Base-by-base conservation (phyloP, 208 protist species). In the Wallacemonas sp. region DNA sequence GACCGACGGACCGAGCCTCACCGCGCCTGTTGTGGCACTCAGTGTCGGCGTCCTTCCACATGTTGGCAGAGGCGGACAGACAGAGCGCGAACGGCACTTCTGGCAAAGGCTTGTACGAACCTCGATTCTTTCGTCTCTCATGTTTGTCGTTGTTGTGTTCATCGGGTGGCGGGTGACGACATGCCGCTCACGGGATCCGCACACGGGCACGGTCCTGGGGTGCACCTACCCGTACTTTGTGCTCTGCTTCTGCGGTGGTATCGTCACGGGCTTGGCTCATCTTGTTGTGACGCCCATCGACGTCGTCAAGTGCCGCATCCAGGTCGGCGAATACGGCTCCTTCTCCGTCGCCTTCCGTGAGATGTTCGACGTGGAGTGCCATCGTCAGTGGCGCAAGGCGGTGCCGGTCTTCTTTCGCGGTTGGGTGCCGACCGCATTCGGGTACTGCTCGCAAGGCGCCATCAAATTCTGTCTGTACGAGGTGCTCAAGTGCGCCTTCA, bases 381-480 rank as follows among this genome's bases (percentile, higher is more conserved):
- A 56, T 27, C 36, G 77, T 12, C 80, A 72, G 23, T 46, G 70
- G 33, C 24, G 52, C 48, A 34, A 56, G 1, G 69, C 46, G 44
- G 39, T 90, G 38, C 68, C 83, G 21, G 46, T 85, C 8, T 74
- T 84, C 27, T 88, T 78, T 43, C 69, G 80, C 11, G 85, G 84
- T 21, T 90, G 85, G 81, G 60, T 85, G 36, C 89, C 89, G 33
- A 88, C 78, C 2, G 30, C 76, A 17, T 65, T 87, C 62, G 89
- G 81, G 23, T 91, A 95, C 76, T 70, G 64, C 23, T 12, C 68
- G 0, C 89, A 95, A 48, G 80, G 84, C 29, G 68, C 74, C 4
- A 1, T 90, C 16, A 95, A 95, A 65, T 95, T 87, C 68, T 78
- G 65, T 21, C 70, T 95, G 30, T 95, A 95, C 56, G 89, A 95